These are phyloP conservation scores for Martensiomyces pterosporus DNA, from an alignment of 192 early-diverging fungal genomes.

Conservation along the genomic window DNA sequence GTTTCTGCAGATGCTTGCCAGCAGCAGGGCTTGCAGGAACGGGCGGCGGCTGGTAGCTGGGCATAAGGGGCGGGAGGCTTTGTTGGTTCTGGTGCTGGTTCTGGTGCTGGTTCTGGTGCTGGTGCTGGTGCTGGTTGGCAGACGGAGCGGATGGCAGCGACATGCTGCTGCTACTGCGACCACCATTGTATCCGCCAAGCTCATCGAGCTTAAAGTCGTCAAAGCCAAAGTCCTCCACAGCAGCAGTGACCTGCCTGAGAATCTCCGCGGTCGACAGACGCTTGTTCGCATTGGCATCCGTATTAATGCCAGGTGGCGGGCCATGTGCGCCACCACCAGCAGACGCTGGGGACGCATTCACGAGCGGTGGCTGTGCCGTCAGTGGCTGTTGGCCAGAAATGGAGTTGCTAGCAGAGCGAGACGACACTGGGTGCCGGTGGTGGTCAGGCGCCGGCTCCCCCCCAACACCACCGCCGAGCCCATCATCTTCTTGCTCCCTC, in stretches of 20 bases:
- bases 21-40: neutral
- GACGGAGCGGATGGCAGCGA: neutral
- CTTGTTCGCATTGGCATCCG: slow-evolving; percentile 2
- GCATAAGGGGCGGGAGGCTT: too few relatives aligned
- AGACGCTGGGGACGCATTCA: neutral
- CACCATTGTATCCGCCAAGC: slow-evolving; percentile 7
- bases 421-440: too few relatives aligned
- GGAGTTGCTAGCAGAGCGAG: too few relatives aligned
- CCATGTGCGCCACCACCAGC: neutral
- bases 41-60: too few relatives aligned
- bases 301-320: neutral
- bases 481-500: too few relatives aligned
- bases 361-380: too few relatives aligned
- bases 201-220: slow-evolving; percentile 37
- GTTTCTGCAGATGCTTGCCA: neutral
- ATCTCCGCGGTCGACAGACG: slow-evolving; percentile 48
- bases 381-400: too few relatives aligned
- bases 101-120: too few relatives aligned
- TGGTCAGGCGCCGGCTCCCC: too few relatives aligned
- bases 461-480: too few relatives aligned
- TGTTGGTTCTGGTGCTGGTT: too few relatives aligned
- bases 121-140: too few relatives aligned
- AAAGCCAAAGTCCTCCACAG: slow-evolving; percentile 41
- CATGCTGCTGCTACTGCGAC: slow-evolving; percentile 5
- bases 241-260: slow-evolving; percentile 42